Percentiles rank a stretch among this genome's conserved stretches.
phyloP scores from a whole-genome alignment of 2,329 filamentous ascomycete genomes.

The Microcera coccophila region DNA sequence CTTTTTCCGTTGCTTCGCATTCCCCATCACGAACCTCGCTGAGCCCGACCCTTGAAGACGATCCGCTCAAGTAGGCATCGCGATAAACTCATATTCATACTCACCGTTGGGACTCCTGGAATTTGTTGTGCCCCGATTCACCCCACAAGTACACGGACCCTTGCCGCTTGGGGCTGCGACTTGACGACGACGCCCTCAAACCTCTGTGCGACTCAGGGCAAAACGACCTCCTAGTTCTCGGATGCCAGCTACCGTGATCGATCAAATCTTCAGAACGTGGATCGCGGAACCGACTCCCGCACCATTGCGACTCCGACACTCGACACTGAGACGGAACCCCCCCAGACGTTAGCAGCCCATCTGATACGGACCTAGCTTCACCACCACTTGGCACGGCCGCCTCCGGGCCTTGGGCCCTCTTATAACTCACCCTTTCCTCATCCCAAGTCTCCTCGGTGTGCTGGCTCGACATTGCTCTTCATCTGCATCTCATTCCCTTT shows the following conservation, averaged over 20 bases:
- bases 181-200: neutral
- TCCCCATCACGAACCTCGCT: slow-evolving; percentile 18
- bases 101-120: too few relatives aligned
- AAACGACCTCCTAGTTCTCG: slow-evolving; percentile 41
- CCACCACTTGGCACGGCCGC: neutral
- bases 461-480: slow-evolving; percentile 15
- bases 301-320: slow-evolving; percentile 27
- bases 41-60: slow-evolving; percentile 19
- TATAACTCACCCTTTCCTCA: slow-evolving; percentile 6
- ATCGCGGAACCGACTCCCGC: slow-evolving; percentile 33
- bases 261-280: slow-evolving; percentile 18
- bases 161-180: neutral
- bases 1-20: slow-evolving; percentile 7
- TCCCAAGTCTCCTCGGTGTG: slow-evolving; percentile 2
- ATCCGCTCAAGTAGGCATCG: too few relatives aligned
- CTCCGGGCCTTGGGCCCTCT: neutral
- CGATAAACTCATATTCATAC: too few relatives aligned
- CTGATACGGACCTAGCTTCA: neutral
- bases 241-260: slow-evolving; percentile 40
- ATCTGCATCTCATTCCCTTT: slow-evolving; percentile 5
- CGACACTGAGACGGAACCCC: slow-evolving; percentile 35
- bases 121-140: neutral
- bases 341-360: slow-evolving; percentile 28
- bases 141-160: too few relatives aligned
- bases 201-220: slow-evolving; percentile 1